Evolutionary conservation across 768 basidiomycete genomes (phyloP).

Genomic region (Boletellus ananas): DNA sequence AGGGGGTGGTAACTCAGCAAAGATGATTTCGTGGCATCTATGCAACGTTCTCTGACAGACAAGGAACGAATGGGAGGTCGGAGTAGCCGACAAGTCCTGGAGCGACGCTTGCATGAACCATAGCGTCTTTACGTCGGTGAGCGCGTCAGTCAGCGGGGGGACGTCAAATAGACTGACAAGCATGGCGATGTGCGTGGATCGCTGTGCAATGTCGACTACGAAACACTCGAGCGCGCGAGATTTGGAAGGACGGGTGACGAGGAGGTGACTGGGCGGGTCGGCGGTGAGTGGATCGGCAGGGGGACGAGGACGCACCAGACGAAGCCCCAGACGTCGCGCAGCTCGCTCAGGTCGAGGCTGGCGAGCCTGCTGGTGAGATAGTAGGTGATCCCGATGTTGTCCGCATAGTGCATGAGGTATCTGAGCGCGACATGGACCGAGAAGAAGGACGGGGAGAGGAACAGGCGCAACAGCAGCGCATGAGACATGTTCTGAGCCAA

Average conservation of each 20-base stretch:
- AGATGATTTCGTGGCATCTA: constrained; percentile 94
- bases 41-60: constrained; percentile 91
- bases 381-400: constrained; percentile 90
- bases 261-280: constrained; percentile 66
- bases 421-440: constrained; percentile 90
- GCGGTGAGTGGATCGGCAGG: constrained; percentile 9
- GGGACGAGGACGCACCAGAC: constrained; percentile 55
- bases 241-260: constrained; percentile 87
- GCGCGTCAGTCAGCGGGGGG: constrained; percentile 10
- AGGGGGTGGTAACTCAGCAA: constrained; percentile 75
- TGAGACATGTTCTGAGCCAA: constrained; percentile 51
- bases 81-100: constrained; percentile 57
- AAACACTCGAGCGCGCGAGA: constrained; percentile 94
- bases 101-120: constrained; percentile 99
- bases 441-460: constrained; percentile 90
- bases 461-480: constrained; percentile 86
- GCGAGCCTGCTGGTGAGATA: constrained; percentile 76
- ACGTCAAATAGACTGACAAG: constrained; percentile 60
- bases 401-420: constrained; percentile 76
- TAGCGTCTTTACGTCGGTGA: constrained; percentile 58
- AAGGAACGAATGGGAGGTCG: constrained; percentile 72
- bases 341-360: constrained; percentile 62
- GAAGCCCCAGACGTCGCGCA: constrained; percentile 87
- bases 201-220: constrained; percentile 81
- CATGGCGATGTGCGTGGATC: constrained; percentile 93